Base-by-base conservation (phyloP, 148 eudicot species). In the Vaccinium darrowii region DNA sequence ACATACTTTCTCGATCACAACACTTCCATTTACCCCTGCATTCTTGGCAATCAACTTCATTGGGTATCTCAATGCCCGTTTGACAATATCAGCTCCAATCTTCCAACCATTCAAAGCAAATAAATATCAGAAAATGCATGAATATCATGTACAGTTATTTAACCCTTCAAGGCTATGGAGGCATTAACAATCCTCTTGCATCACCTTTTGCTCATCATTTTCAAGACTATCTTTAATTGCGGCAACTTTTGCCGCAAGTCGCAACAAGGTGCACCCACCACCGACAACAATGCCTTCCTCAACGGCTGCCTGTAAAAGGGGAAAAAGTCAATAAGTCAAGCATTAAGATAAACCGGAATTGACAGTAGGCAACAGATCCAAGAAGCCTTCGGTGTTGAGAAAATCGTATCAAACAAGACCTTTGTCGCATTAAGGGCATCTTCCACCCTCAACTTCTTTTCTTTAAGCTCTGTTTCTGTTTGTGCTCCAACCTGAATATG, bases 231-330 rank as follows among this genome's bases (percentile, higher is more conserved):
- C 91, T 81, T 85, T 92, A 60, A 92, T 89, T 83, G 90, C 91
- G 82, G 89, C 93, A 81, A 92, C 94, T 85, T 92, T 92, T 49
- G 92, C 65, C 0, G 92, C 88, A 77, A 91, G 91, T 72, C 94
- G 90, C 85, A 92, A 84, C 86, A 92, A 87, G 33, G 93, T 90
- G 90, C 95, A 93, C 62, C 96, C 96, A 85, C 96, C 96, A 80
- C 96, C 96, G 39, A 90, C 92, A 21, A 93, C 94, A 84, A 92
- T 93, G 49, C 96, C 96, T 89, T 93, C 96, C 86, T 90, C 94
- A 82, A 94, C 94, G 63, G 97, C 97, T 78, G 97, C 97, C 94
- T 92, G 85, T 52, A 58, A 86, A 76, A 51, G 56, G 49, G 4
- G n/a, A 71, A 82, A 30, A 86, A 81, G 39, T 58, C 15, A 25